Evolutionary conservation across 2,329 filamentous ascomycete species (phyloP).

Genomic region (Coniochaeta hoffmannii): DNA sequence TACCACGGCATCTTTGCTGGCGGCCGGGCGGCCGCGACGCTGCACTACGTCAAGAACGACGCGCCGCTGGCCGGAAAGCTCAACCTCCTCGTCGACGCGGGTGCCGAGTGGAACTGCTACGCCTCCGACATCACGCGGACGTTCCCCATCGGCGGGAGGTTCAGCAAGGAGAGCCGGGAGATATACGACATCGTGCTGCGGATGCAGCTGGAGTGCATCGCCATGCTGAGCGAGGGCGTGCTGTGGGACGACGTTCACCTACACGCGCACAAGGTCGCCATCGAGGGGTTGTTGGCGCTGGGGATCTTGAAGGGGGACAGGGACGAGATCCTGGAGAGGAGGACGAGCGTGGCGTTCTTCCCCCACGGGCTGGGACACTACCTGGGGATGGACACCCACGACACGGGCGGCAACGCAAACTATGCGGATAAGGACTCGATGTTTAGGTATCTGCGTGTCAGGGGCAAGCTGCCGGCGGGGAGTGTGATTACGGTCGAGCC

Average conservation of each 20-base stretch:
- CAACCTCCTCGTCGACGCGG: constrained; percentile 78
- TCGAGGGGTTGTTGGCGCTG: constrained; percentile 67
- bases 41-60: constrained; percentile 83
- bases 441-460: constrained; percentile 79
- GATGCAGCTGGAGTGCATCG: constrained; percentile 79
- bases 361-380: constrained; percentile 90
- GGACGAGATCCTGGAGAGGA: constrained; percentile 66
- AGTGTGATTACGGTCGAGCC: constrained; percentile 93
- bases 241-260: constrained; percentile 77
- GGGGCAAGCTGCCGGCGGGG: constrained; percentile 66
- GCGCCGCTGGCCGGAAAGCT: constrained; percentile 62
- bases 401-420: constrained; percentile 72
- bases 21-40: constrained; percentile 71
- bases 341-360: constrained; percentile 85
- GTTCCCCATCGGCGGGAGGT: constrained; percentile 71
- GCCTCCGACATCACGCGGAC: constrained; percentile 72
- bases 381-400: constrained; percentile 87
- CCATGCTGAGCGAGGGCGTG: constrained; percentile 63
- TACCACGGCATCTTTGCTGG: constrained; percentile 82
- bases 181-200: constrained; percentile 78
- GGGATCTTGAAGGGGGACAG: constrained; percentile 65
- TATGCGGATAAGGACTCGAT: constrained; percentile 73
- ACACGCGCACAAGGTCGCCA: constrained; percentile 72
- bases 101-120: constrained; percentile 68
- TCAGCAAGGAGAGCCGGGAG: constrained; percentile 60